Conservation (phyloP, 2,329 filamentous ascomycete genomes). For the Fusarium odoratissimum region DNA sequence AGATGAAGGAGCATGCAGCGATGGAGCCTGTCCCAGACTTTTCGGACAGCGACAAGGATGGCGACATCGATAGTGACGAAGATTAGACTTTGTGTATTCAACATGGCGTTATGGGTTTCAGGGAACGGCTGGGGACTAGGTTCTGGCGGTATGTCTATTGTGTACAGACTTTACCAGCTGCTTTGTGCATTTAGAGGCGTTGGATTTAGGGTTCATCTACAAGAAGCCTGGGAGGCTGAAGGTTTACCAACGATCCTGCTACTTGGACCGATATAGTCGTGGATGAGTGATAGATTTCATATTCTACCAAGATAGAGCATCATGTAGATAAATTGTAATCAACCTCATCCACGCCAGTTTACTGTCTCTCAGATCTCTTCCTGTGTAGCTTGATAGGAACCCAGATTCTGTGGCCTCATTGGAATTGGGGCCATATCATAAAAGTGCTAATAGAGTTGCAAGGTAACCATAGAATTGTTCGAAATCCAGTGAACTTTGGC, state of each 20-base stretch:
- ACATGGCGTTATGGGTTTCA: slow-evolving; percentile 2
- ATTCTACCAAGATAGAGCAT: slow-evolving; percentile 23
- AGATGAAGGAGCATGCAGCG: slow-evolving; percentile 86
- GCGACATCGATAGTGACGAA: slow-evolving; percentile 52
- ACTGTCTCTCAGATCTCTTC: background rate
- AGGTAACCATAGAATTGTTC: background rate
- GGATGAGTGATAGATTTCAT: slow-evolving; percentile 7
- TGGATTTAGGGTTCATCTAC: slow-evolving; percentile 21
- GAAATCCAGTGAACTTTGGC: background rate
- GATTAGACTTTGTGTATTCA: slow-evolving; percentile 23
- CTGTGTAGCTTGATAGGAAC: background rate
- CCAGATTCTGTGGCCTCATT: background rate
- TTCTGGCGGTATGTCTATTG: background rate
- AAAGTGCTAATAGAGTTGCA: background rate
- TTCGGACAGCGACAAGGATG: slow-evolving; percentile 61
- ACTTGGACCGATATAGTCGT: background rate
- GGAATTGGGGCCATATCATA: background rate
- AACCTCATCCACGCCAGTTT: background rate
- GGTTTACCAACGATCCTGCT: background rate
- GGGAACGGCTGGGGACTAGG: background rate
- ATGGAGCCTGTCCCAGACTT: slow-evolving; percentile 63
- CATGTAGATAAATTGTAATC: slow-evolving; percentile 14
- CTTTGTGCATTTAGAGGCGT: slow-evolving; percentile 33
- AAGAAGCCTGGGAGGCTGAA: background rate
- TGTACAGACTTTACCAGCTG: slow-evolving; percentile 11